Percentiles rank a stretch among this genome's conserved stretches.
Conservation (phyloP, 2,329 filamentous ascomycete species). For the Magnaporthiopsis poae region DNA sequence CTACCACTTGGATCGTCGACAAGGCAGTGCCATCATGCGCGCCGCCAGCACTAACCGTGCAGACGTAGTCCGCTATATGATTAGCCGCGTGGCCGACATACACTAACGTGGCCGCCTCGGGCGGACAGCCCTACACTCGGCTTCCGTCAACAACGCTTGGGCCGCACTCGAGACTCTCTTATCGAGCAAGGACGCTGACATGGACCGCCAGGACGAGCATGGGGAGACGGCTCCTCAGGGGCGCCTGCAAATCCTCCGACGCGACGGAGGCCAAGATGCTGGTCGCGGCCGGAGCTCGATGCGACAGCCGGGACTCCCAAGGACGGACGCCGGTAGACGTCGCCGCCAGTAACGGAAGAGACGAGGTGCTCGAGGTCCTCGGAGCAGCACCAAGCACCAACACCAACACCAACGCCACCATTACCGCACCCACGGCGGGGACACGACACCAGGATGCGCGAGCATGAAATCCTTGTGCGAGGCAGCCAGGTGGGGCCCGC, state of each 20-base stretch:
- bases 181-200: not conserved
- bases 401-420: too few species aligned
- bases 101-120: not conserved
- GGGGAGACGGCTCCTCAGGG: slow-evolving; percentile 2
- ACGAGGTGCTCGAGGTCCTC: not conserved
- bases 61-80: not conserved
- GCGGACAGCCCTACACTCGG: not conserved
- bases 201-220: not conserved
- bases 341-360: not conserved
- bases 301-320: not conserved
- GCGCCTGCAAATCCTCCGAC: not conserved
- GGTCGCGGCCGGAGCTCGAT: not conserved
- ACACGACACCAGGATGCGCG: not conserved
- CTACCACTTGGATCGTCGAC: not conserved
- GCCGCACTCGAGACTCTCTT: not conserved
- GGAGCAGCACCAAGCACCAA: not conserved
- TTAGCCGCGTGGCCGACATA: not conserved
- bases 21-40: not conserved
- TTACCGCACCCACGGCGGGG: not conserved
- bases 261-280: not conserved
- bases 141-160: not conserved
- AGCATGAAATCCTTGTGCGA: not conserved
- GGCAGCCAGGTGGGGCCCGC: not conserved
- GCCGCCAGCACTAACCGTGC: not conserved
- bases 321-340: not conserved